These are phyloP conservation scores for Diplodia seriata DNA, from an alignment of 2,329 filamentous ascomycete species.

Conservation along the genomic window DNA sequence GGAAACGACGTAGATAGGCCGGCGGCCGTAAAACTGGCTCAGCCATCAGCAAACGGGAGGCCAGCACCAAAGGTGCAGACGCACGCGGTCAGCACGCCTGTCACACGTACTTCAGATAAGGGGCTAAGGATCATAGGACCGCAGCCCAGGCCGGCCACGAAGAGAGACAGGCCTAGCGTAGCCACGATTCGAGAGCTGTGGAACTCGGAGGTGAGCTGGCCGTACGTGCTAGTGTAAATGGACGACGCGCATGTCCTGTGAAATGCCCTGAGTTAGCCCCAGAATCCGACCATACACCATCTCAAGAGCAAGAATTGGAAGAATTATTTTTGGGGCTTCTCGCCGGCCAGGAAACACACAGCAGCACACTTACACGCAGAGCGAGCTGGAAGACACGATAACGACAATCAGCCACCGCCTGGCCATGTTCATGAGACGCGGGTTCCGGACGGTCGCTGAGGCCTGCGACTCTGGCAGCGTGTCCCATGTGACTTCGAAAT, in stretches of 20 bases:
- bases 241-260: slow-evolving; percentile 80
- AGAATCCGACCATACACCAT: slow-evolving; percentile 18
- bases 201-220: slow-evolving; percentile 78
- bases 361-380: slow-evolving; percentile 75
- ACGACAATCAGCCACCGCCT: slow-evolving; percentile 81
- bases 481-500: slow-evolving; percentile 77
- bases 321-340: slow-evolving; percentile 29
- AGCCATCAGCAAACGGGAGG: slow-evolving; percentile 21
- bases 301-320: background rate
- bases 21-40: slow-evolving; percentile 75
- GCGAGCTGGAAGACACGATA: slow-evolving; percentile 74
- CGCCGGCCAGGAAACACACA: slow-evolving; percentile 24
- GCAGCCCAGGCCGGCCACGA: slow-evolving; percentile 75
- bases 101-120: slow-evolving; percentile 54
- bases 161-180: slow-evolving; percentile 80
- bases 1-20: slow-evolving; percentile 78
- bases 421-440: slow-evolving; percentile 69
- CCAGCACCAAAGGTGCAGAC: slow-evolving; percentile 9
- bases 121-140: slow-evolving; percentile 65
- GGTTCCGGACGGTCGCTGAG: slow-evolving; percentile 58
- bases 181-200: slow-evolving; percentile 72
- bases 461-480: slow-evolving; percentile 69
- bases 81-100: slow-evolving; percentile 20
- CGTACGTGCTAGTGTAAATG: slow-evolving; percentile 86
- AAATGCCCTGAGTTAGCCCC: slow-evolving; percentile 23